Evolutionary conservation across 192 early-diverging fungal genomes (phyloP).

Genomic region (Backusella morwellensis): DNA sequence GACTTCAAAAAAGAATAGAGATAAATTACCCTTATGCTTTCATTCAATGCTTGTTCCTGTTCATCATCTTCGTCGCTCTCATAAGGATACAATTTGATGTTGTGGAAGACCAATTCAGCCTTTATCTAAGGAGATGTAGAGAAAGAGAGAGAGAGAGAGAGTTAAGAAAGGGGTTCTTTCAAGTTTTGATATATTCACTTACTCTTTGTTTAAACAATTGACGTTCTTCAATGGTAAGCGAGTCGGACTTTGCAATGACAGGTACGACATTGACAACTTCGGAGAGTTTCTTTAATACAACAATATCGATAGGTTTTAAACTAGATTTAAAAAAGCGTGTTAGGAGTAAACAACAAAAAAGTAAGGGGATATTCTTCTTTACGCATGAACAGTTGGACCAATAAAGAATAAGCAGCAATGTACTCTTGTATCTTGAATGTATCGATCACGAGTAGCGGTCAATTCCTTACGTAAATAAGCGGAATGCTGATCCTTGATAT

Average conservation of each 20-base stretch:
- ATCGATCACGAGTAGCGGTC: slow-evolving; percentile 78
- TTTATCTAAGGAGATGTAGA: slow-evolving; percentile 53
- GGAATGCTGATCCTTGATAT: slow-evolving; percentile 98
- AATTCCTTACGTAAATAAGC: slow-evolving; percentile 91
- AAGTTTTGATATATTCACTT: slow-evolving; percentile 18
- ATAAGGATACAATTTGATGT: slow-evolving; percentile 88
- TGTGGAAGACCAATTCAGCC: slow-evolving; percentile 89
- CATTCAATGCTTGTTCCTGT: slow-evolving; percentile 70
- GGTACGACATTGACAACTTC: slow-evolving; percentile 85
- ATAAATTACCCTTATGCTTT: slow-evolving; percentile 42
- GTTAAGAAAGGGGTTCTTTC: not conserved
- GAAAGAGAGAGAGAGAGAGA: not conserved
- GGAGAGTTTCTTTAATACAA: slow-evolving; percentile 78
- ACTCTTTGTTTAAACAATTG: slow-evolving; percentile 75
- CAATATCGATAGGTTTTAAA: slow-evolving; percentile 83
- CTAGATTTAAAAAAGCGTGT: slow-evolving; percentile 28
- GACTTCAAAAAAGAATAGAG: not conserved
- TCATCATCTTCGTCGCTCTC: slow-evolving; percentile 82
- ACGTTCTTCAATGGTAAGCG: slow-evolving; percentile 81
- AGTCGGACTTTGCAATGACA: slow-evolving; percentile 88
- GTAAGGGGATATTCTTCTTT: slow-evolving; percentile 27
- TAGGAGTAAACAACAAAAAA: slow-evolving; percentile 8
- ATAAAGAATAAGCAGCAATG: slow-evolving; percentile 97
- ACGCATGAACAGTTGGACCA: slow-evolving; percentile 91
- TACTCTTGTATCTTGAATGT: slow-evolving; percentile 92